These are phyloP conservation scores for Globisporangium megalacanthum DNA, from an alignment of 352 stramenopile genomes.

Conservation along the genomic window DNA sequence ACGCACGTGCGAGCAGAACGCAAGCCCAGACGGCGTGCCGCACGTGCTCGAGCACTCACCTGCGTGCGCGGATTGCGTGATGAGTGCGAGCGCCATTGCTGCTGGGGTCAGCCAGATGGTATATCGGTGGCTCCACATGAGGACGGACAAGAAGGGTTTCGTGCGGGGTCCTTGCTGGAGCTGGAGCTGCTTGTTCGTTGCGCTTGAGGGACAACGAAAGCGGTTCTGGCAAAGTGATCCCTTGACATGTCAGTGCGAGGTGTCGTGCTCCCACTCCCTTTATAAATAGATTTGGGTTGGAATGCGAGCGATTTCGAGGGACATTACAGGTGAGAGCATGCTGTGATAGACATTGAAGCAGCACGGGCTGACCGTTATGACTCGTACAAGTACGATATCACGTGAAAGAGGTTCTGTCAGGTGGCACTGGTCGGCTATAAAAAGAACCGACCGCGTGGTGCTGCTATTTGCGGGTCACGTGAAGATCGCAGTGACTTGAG, in stretches of 20 bases:
- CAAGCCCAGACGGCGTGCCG: constrained; percentile 59
- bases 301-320: too few species aligned
- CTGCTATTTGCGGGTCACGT: neutral
- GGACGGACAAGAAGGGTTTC: neutral
- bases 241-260: neutral
- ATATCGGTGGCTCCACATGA: neutral
- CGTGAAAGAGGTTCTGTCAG: neutral
- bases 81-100: neutral
- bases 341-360: neutral
- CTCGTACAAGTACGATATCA: neutral
- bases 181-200: neutral
- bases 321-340: neutral
- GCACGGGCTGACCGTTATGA: neutral
- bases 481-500: neutral
- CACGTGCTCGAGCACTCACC: constrained; percentile 65
- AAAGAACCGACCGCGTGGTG: constrained; percentile 1
- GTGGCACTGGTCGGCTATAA: neutral
- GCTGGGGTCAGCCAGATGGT: neutral
- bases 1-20: constrained; percentile 77
- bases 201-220: neutral
- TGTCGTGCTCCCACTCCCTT: neutral
- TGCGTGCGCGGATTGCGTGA: neutral
- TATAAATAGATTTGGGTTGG: neutral
- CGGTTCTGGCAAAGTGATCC: too few species aligned
- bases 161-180: neutral